phyloP scores from a whole-genome alignment of 2,329 filamentous ascomycete genomes.

The Monosporascus ibericus region DNA sequence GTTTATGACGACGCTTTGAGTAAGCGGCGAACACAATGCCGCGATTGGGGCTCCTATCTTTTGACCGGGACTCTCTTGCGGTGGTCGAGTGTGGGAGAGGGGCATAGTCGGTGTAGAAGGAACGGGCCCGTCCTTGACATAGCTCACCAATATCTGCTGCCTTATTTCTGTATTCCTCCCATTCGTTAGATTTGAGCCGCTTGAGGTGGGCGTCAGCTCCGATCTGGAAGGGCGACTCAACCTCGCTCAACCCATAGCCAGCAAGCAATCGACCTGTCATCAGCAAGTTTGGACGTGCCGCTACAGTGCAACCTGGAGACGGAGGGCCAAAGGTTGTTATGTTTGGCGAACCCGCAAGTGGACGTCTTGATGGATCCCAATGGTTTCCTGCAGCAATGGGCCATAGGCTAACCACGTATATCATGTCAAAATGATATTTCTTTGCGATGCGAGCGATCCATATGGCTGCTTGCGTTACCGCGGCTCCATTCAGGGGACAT shows the following conservation, averaged over 20 bases:
- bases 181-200: slow-evolving; percentile 42
- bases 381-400: slow-evolving; percentile 27
- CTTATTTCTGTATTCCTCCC: slow-evolving; percentile 46
- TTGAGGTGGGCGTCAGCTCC: slow-evolving; percentile 42
- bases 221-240: slow-evolving; percentile 47
- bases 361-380: slow-evolving; percentile 12
- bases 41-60: slow-evolving; percentile 30
- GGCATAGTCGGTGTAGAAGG: slow-evolving; percentile 41
- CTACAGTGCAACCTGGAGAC: slow-evolving; percentile 3
- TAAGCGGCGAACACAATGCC: slow-evolving; percentile 54
- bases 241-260: slow-evolving; percentile 46
- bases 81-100: slow-evolving; percentile 14
- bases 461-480: slow-evolving; percentile 44
- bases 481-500: slow-evolving; percentile 37
- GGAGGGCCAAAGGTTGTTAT: not conserved
- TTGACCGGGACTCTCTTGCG: slow-evolving; percentile 8
- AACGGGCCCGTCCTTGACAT: slow-evolving; percentile 45
- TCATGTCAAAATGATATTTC: slow-evolving; percentile 50
- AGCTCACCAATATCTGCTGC: slow-evolving; percentile 38
- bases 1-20: slow-evolving; percentile 37
- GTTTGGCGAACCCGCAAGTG: slow-evolving; percentile 1
- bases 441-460: slow-evolving; percentile 50
- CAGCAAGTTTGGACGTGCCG: slow-evolving; percentile 10
- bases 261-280: slow-evolving; percentile 47
- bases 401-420: slow-evolving; percentile 56